Percentiles rank a stretch among this genome's conserved stretches.
phyloP scores from a whole-genome alignment of 306 rosid genomes.

The Urtica urens region DNA sequence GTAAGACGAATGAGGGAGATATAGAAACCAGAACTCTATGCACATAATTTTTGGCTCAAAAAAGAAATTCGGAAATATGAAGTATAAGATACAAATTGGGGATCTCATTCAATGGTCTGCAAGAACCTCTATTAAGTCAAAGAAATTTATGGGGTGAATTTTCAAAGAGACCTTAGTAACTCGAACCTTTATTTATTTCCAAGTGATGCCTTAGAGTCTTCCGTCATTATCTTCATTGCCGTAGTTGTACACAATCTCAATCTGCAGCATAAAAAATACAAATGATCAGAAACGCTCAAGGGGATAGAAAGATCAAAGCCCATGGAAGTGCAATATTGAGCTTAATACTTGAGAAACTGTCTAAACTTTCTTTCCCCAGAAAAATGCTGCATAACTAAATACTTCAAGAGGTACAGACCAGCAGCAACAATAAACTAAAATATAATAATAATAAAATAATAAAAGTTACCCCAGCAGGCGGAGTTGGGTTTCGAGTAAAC shows the following conservation, averaged over 20 bases:
- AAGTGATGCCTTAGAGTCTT: conserved; percentile 19
- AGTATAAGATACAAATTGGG: too few species aligned
- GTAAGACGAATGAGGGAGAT: too few species aligned
- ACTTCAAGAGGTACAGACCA: background rate
- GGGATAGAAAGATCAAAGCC: too few species aligned
- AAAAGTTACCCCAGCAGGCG: conserved; percentile 75
- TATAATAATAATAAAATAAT: background rate
- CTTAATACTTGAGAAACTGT: too few species aligned
- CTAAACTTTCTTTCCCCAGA: too few species aligned
- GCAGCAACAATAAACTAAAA: background rate
- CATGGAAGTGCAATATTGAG: too few species aligned
- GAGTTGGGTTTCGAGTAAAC: conserved; percentile 86
- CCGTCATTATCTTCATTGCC: conserved; percentile 74
- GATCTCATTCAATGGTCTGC: too few species aligned
- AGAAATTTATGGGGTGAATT: too few species aligned
- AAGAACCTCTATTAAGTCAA: too few species aligned
- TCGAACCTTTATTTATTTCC: conserved; percentile 49
- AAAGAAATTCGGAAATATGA: too few species aligned
- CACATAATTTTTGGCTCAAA: too few species aligned
- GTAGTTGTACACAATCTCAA: conserved; percentile 74
- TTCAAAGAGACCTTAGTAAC: conserved; percentile 10
- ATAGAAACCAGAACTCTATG: too few species aligned
- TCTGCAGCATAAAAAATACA: conserved; percentile 36
- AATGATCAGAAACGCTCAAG: conserved; percentile 18
- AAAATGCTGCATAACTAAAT: background rate